These are phyloP conservation scores for Euphorbia pulcherrima DNA, from an alignment of 345 rosid genomes.

Conservation along the genomic window DNA sequence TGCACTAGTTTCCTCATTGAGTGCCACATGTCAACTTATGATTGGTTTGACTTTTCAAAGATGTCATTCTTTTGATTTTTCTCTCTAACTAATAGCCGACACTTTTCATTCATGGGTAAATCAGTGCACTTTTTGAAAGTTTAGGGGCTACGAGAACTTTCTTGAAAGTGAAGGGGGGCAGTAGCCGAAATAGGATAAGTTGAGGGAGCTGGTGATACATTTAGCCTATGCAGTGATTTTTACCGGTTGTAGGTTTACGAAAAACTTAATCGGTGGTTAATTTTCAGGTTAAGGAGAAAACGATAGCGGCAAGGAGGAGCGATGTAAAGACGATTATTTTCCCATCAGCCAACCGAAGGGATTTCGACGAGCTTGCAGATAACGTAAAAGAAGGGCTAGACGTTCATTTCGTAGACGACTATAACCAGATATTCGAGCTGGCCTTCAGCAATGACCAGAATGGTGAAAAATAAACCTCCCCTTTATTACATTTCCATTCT, in stretches of 20 bases:
- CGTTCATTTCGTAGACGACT: constrained; percentile 83
- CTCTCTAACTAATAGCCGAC: no score
- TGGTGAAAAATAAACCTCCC: constrained; percentile 19
- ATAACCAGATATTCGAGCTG: constrained; percentile 53
- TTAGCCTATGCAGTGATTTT: not conserved
- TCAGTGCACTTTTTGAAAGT: no score
- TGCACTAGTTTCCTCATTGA: no score
- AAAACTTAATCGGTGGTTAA: not conserved
- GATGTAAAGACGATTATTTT: constrained; percentile 77
- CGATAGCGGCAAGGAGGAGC: constrained; percentile 89
- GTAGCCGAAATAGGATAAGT: no score
- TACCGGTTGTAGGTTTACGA: not conserved
- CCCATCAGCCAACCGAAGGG: constrained; percentile 89
- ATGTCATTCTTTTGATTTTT: no score
- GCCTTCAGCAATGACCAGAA: constrained; percentile 50
- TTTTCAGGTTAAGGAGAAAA: constrained; percentile 89
- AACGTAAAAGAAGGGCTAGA: constrained; percentile 92
- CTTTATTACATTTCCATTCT: not conserved
- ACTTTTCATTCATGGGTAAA: no score
- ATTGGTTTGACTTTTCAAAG: no score
- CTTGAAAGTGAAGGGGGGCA: no score
- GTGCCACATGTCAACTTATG: no score
- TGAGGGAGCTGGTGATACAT: no score
- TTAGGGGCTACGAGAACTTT: no score
- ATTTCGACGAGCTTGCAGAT: constrained; percentile 79